Base-by-base conservation (phyloP, 768 basidiomycete genomes). In the Amyloporia xantha region DNA sequence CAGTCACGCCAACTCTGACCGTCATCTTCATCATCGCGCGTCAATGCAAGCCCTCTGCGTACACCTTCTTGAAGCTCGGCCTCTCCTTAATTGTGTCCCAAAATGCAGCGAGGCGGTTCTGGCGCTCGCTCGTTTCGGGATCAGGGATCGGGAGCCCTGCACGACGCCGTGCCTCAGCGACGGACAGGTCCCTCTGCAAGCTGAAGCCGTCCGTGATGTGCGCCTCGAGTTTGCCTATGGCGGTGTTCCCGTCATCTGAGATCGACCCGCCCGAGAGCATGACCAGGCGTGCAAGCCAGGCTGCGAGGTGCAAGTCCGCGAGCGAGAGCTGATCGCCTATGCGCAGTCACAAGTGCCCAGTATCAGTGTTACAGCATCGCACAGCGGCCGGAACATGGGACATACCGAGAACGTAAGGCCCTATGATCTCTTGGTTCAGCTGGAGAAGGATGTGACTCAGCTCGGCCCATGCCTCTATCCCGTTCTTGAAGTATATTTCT, bases 271-370 rank as follows among this genome's bases (percentile, higher is more conserved):
- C 86, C 1, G 76, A 70, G 17, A 89, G 69, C 43, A 57, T 62
- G 19, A 81, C 76, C 3, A 91, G 55, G 23, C 80, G 75, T 9
- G 78, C 67, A 26, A 92, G 61, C 89, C 88, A 94, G 23, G 79
- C 81, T 7, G 79, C 81, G 17, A 91, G 74, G 59, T 91, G 90
- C 48, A 91, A 68, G 61, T 93, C 91, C 12, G 84, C 86, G 41
- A 90, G 67, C 5, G 84, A 89, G 57, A 91, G 63, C 54, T 93
- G 89, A 58, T 93, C 90, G 15, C 91, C 91, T 87, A 33, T n/a
- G 30, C 38, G 38, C 38, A 39, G 38, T 33, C 7, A 7, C 7
- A 7, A 33, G 30, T 15, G 30, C n/a, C 39, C 33, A n/a, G 37
- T 19, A 11, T 27, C 19, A 21, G 25, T 26, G 17, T 15, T 7